phyloP scores from a whole-genome alignment of 192 early-diverging fungal genomes.

The Backusella tuberculispora region DNA sequence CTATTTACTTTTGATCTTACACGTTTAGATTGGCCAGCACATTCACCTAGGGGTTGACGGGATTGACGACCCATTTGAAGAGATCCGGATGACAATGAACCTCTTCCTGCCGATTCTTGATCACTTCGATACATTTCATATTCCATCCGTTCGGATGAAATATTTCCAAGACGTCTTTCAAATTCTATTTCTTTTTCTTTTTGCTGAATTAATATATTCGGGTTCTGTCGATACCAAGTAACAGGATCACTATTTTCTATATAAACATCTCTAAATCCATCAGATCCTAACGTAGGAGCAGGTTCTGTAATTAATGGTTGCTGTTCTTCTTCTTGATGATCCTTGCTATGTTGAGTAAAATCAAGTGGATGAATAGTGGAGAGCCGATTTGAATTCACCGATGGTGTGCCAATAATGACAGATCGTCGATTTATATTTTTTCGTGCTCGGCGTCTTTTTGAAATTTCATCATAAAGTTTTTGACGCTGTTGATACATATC shows the following conservation, averaged over 20 bases:
- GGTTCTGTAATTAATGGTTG: neutral
- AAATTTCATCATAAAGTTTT: slow-evolving; percentile 26
- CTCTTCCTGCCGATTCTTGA: neutral
- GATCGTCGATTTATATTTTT: neutral
- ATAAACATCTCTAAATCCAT: neutral
- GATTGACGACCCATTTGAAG: neutral
- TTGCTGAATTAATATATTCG: neutral
- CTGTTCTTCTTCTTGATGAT: too few relatives aligned
- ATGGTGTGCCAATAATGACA: neutral
- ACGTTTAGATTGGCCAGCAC: neutral
- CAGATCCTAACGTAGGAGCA: neutral
- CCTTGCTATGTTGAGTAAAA: neutral
- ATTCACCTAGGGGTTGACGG: neutral
- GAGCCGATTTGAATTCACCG: neutral
- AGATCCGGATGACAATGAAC: neutral
- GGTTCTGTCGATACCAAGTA: neutral
- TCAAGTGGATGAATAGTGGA: slow-evolving; percentile 19
- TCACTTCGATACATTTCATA: slow-evolving; percentile 26
- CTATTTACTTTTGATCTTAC: neutral
- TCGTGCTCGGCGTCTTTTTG: slow-evolving; percentile 18
- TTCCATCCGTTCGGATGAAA: slow-evolving; percentile 15
- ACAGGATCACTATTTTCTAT: neutral
- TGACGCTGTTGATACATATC: slow-evolving; percentile 29
- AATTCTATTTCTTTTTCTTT: neutral
- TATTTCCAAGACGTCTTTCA: neutral